phyloP scores from a whole-genome alignment of 441 rosid species.

The Codiaeum variegatum region DNA sequence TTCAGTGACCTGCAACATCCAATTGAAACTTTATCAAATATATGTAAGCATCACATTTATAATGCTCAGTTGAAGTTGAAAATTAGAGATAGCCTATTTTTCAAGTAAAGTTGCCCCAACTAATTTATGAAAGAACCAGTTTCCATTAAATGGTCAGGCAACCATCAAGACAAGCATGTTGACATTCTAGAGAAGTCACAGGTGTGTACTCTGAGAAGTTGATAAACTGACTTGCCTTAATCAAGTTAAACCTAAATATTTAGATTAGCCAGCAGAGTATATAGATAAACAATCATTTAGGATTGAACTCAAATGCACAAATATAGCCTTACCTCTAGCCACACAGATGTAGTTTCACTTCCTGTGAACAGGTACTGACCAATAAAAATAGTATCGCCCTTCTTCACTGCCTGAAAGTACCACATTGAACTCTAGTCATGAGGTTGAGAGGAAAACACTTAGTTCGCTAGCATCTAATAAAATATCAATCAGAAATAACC shows the following conservation, averaged over 20 bases:
- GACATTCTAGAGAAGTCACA: constrained; percentile 4
- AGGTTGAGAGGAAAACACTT: not conserved
- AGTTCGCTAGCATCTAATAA: not conserved
- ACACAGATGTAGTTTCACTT: constrained; percentile 58
- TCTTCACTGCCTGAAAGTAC: constrained; percentile 50
- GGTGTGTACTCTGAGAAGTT: not conserved
- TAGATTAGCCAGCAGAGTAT: not conserved
- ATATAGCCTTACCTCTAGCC: constrained; percentile 48
- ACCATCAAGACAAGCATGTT: constrained; percentile 8
- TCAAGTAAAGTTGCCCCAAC: not conserved
- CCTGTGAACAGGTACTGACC: constrained; percentile 65
- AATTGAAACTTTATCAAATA: constrained; percentile 11
- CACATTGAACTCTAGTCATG: constrained; percentile 16
- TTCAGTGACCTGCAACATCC: constrained; percentile 40
- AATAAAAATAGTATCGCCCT: constrained; percentile 55
- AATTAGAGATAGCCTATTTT: not conserved
- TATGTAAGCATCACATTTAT: not conserved
- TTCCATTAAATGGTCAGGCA: constrained; percentile 5
- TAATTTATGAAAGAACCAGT: constrained; percentile 1
- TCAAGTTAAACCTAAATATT: not conserved
- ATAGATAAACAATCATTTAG: not conserved
- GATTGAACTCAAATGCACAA: constrained; percentile 1
- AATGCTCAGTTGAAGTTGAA: not conserved
- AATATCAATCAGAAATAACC: not conserved
- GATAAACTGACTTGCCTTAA: constrained; percentile 2